Percentiles rank a stretch among this genome's conserved stretches.
These are phyloP conservation scores for Diversispora eburnea DNA, from an alignment of 192 early-diverging fungal species.

Conservation along the genomic window DNA sequence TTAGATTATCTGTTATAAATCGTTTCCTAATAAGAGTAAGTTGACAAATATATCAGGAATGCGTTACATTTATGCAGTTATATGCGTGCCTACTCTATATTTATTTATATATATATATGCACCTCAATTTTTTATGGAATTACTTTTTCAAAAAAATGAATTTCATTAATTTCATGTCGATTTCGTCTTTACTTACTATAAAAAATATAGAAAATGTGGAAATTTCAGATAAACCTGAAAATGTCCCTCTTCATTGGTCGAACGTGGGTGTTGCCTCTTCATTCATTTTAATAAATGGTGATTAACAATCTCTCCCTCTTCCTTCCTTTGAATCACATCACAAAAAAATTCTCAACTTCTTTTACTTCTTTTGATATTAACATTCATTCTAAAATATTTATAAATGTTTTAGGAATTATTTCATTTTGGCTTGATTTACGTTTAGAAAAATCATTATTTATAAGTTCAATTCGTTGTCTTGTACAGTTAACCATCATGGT, in stretches of 20 bases:
- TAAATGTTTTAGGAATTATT: conserved; percentile 37
- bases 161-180: not conserved
- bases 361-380: not conserved
- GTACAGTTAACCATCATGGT: conserved; percentile 76
- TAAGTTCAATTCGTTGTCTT: conserved; percentile 68
- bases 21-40: too few species aligned
- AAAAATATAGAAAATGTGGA: not conserved
- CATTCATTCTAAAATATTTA: not conserved
- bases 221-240: conserved; percentile 28
- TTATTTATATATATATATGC: too few species aligned
- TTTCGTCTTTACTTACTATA: not conserved
- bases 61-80: too few species aligned
- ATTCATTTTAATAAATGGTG: conserved; percentile 56
- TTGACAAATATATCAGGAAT: too few species aligned
- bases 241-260: conserved; percentile 41
- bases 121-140: too few species aligned
- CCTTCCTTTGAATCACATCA: not conserved
- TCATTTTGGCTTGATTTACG: conserved; percentile 64
- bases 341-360: not conserved
- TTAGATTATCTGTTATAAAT: too few species aligned
- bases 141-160: too few species aligned
- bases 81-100: too few species aligned
- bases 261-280: conserved; percentile 60
- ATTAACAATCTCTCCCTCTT: not conserved
- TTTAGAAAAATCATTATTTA: conserved; percentile 60